Percentiles rank a stretch among this genome's conserved stretches.
Conservation (phyloP, 192 early-diverging fungal genomes). For the Gaertneriomyces semiglobifer region DNA sequence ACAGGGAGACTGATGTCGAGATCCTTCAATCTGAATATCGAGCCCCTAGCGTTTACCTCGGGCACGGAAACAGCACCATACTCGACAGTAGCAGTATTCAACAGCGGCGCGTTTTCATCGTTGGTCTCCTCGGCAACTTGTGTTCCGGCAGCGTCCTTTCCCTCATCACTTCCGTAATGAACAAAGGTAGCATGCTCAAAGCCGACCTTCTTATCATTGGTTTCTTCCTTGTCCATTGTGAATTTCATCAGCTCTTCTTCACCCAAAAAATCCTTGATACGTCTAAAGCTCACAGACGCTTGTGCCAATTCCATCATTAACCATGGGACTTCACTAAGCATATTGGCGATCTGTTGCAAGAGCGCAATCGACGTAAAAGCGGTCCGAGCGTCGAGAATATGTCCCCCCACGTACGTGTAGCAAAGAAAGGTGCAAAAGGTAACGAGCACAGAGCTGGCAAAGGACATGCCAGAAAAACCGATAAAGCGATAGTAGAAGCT, state of each 20-base stretch:
- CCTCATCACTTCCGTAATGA: neutral
- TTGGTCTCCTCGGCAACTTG: neutral
- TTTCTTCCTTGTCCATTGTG: neutral
- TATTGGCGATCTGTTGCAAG: constrained; percentile 55
- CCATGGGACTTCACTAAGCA: constrained; percentile 27
- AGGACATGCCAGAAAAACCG: constrained; percentile 20
- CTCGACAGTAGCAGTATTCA: neutral
- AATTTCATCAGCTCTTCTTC: constrained; percentile 64
- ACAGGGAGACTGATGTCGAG: constrained; percentile 27
- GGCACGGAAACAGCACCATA: neutral
- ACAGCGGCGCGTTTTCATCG: neutral
- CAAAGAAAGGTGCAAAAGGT: constrained; percentile 56
- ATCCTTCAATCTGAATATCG: constrained; percentile 41
- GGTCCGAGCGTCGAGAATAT: constrained; percentile 58
- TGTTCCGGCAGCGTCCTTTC: neutral
- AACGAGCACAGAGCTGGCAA: constrained; percentile 42
- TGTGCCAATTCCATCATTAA: constrained; percentile 44
- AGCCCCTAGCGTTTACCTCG: neutral
- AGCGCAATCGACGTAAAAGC: constrained; percentile 66
- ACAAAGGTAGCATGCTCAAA: neutral
- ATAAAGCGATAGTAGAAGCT: constrained; percentile 24
- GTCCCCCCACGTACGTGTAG: constrained; percentile 53
- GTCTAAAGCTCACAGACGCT: constrained; percentile 52
- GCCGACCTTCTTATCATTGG: too few species aligned
- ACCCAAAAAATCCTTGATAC: constrained; percentile 70